Conservation (phyloP, 495 filamentous ascomycete genomes). For the Lasiosphaeris hirsuta region DNA sequence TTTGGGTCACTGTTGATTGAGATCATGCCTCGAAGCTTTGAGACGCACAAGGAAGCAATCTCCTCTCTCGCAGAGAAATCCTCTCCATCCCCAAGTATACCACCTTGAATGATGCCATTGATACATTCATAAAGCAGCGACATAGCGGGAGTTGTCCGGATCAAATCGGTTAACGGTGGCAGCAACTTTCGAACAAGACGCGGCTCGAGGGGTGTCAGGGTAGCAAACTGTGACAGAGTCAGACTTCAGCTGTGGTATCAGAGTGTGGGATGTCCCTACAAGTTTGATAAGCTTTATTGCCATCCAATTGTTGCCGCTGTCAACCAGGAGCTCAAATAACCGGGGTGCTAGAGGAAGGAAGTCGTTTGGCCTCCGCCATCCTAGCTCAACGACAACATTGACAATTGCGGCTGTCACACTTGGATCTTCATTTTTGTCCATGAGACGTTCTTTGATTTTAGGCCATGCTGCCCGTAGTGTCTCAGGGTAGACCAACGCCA, state of each 20-base stretch:
- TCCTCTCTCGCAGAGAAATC: constrained; percentile 80
- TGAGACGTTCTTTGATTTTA: constrained; percentile 88
- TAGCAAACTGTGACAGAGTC: constrained; percentile 71
- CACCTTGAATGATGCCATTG: constrained; percentile 95
- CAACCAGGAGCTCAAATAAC: constrained; percentile 88
- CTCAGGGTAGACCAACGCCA: constrained; percentile 92
- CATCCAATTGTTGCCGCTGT: constrained; percentile 98
- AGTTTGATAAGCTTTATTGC: constrained; percentile 98
- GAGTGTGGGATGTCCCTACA: constrained; percentile 44
- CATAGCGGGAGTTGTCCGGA: constrained; percentile 93
- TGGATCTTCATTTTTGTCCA: constrained; percentile 83
- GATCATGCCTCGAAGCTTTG: constrained; percentile 89
- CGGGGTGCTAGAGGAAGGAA: constrained; percentile 89
- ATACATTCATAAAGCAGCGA: constrained; percentile 96
- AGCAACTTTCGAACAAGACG: constrained; percentile 88
- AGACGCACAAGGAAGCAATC: constrained; percentile 88
- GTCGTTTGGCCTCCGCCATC: constrained; percentile 88
- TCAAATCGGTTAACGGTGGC: constrained; percentile 88
- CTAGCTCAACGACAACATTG: constrained; percentile 94
- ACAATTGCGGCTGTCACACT: constrained; percentile 95
- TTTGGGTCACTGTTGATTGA: constrained; percentile 91
- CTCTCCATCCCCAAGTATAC: constrained; percentile 77
- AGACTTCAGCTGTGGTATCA: constrained; percentile 8
- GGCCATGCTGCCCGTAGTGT: constrained; percentile 91
- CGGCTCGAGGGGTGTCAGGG: constrained; percentile 87